These are phyloP conservation scores for Cystobasidium onofrii DNA, from an alignment of 768 basidiomycete genomes.

Conservation along the genomic window DNA sequence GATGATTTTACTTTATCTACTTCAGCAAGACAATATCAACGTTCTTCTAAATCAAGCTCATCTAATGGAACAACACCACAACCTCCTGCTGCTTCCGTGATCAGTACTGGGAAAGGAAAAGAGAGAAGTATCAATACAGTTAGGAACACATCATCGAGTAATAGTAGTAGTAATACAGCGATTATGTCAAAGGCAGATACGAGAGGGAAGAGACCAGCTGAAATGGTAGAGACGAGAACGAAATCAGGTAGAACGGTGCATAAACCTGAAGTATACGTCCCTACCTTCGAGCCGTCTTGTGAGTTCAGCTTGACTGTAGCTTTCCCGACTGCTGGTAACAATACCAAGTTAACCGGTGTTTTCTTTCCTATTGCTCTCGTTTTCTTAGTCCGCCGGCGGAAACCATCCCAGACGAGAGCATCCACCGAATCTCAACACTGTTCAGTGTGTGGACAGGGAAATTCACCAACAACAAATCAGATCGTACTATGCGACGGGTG, in stretches of 20 bases:
- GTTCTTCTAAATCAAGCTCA: neutral
- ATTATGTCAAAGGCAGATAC: neutral
- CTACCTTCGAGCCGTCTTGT: constrained; percentile 17
- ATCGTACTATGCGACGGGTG: constrained; percentile 24
- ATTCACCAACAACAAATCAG: neutral
- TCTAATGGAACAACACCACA: neutral
- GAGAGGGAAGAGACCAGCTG: neutral
- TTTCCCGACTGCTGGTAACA: too few species aligned
- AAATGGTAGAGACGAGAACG: neutral
- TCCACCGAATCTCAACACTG: neutral
- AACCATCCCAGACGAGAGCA: neutral
- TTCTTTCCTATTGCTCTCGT: too few species aligned
- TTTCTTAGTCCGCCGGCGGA: neutral
- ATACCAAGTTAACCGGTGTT: neutral
- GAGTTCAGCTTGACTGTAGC: neutral
- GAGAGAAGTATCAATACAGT: neutral
- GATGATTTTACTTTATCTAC: neutral
- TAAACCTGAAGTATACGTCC: constrained; percentile 7
- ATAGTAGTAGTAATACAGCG: neutral
- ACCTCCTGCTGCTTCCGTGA: neutral
- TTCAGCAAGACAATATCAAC: too few species aligned
- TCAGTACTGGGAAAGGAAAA: neutral
- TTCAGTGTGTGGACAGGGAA: neutral
- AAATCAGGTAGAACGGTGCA: constrained; percentile 23
- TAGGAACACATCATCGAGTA: neutral